Percentiles rank a stretch among this genome's conserved stretches.
phyloP scores from a whole-genome alignment of 2,329 filamentous ascomycete species.

The Pseudogymnoascus sp. region DNA sequence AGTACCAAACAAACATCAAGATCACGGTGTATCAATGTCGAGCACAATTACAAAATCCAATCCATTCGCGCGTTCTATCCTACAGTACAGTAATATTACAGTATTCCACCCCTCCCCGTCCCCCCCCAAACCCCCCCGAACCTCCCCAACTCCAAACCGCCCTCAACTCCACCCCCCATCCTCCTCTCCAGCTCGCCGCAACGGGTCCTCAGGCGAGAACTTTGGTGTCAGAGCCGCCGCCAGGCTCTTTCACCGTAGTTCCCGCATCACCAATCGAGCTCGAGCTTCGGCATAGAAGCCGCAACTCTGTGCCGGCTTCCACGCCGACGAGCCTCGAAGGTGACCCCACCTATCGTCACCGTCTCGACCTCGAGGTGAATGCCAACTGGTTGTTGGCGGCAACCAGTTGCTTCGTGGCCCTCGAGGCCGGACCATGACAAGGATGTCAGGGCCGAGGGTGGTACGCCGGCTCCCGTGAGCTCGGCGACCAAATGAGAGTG shows the following conservation, averaged over 20 bases:
- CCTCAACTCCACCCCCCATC: background rate
- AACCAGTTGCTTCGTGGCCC: conserved; percentile 2
- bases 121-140: background rate
- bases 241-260: background rate
- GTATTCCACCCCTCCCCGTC: background rate
- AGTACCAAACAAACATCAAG: background rate
- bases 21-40: background rate
- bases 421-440: background rate
- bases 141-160: too few relatives aligned
- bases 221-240: background rate
- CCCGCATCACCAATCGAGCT: background rate
- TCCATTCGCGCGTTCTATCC: background rate
- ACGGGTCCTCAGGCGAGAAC: background rate
- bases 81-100: background rate
- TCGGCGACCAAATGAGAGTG: background rate
- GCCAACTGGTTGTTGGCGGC: background rate
- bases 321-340: conserved; percentile 13
- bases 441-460: background rate
- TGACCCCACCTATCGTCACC: conserved; percentile 7
- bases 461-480: background rate
- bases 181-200: background rate
- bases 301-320: conserved; percentile 1
- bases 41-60: background rate
- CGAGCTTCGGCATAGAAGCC: background rate
- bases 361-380: conserved; percentile 1